phyloP scores from a whole-genome alignment of 2,329 filamentous ascomycete species.

The Ophioceras dolichostomum region DNA sequence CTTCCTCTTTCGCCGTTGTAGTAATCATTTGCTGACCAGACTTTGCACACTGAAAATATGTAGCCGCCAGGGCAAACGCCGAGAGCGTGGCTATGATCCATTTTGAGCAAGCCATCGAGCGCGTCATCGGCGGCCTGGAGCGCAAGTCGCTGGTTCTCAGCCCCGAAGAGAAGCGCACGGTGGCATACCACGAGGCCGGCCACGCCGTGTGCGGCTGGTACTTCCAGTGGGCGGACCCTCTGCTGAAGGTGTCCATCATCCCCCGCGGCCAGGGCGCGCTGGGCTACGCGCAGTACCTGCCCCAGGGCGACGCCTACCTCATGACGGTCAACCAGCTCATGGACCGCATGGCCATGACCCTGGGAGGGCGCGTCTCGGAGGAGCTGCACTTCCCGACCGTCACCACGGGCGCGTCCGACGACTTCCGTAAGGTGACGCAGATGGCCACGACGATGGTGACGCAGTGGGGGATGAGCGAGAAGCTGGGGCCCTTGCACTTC shows the following conservation, averaged over 20 bases:
- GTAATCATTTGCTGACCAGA: neutral
- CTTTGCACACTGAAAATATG: too few species aligned
- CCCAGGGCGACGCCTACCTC: constrained; percentile 79
- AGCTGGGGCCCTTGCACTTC: constrained; percentile 87
- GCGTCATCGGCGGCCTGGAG: constrained; percentile 90
- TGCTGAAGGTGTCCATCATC: constrained; percentile 97
- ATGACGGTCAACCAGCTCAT: constrained; percentile 94
- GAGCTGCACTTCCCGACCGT: constrained; percentile 96
- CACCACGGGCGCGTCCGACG: constrained; percentile 86
- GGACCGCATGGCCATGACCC: constrained; percentile 99
- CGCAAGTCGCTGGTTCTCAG: constrained; percentile 93
- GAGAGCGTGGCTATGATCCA: constrained; percentile 75
- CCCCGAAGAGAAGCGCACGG: constrained; percentile 74
- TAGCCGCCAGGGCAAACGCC: constrained; percentile 75
- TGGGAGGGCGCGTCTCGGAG: constrained; percentile 89
- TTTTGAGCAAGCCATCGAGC: constrained; percentile 96
- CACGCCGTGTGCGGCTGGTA: constrained; percentile 99
- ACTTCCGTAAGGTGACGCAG: constrained; percentile 95
- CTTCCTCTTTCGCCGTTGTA: neutral
- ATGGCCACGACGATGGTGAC: constrained; percentile 98
- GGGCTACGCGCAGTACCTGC: constrained; percentile 96
- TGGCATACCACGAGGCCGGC: constrained; percentile 59
- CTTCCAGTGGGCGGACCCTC: constrained; percentile 88
- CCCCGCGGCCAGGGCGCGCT: constrained; percentile 87
- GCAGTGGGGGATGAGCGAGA: constrained; percentile 96